Percentiles rank a stretch among this genome's conserved stretches.
phyloP scores from a whole-genome alignment of 1,284 basidiomycete genomes.

The Ustilago hordei region DNA sequence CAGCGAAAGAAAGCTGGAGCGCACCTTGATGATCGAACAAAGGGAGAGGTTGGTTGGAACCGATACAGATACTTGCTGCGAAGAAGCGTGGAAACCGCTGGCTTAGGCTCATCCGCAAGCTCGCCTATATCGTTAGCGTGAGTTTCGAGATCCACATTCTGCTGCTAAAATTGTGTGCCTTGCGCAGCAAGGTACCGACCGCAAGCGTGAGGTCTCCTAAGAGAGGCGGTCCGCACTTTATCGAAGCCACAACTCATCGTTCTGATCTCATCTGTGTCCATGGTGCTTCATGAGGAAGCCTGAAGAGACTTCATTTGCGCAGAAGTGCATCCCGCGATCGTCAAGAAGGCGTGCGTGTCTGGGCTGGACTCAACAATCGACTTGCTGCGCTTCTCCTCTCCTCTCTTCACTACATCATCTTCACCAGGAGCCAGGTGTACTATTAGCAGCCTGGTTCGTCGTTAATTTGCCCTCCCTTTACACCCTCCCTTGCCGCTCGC shows the following conservation, averaged over 20 bases:
- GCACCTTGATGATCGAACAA: background rate
- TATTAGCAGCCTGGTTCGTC: too few relatives aligned
- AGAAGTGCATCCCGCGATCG: too few relatives aligned
- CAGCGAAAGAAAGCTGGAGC: background rate
- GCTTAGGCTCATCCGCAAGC: conserved; percentile 7
- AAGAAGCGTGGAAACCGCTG: conserved; percentile 3
- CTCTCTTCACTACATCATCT: too few relatives aligned
- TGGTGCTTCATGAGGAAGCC: too few relatives aligned
- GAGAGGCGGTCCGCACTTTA: background rate
- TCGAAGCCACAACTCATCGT: background rate
- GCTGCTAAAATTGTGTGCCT: background rate
- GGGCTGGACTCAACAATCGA: too few relatives aligned
- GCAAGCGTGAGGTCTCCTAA: background rate
- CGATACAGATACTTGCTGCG: background rate
- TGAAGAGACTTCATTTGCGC: too few relatives aligned
- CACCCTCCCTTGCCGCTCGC: too few relatives aligned
- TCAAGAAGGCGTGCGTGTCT: too few relatives aligned
- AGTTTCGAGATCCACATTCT: conserved; percentile 5
- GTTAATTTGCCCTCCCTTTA: too few relatives aligned
- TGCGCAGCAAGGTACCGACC: background rate
- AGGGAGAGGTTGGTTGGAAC: background rate
- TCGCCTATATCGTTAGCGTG: conserved; percentile 18
- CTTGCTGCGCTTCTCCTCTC: too few relatives aligned
- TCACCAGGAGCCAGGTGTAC: too few relatives aligned
- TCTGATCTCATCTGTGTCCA: too few relatives aligned